A percentile compares a stretch with the other conserved stretches of the same genome.
phyloP scores from a whole-genome alignment of 257 asterid genomes.

The Fraxinus americana region DNA sequence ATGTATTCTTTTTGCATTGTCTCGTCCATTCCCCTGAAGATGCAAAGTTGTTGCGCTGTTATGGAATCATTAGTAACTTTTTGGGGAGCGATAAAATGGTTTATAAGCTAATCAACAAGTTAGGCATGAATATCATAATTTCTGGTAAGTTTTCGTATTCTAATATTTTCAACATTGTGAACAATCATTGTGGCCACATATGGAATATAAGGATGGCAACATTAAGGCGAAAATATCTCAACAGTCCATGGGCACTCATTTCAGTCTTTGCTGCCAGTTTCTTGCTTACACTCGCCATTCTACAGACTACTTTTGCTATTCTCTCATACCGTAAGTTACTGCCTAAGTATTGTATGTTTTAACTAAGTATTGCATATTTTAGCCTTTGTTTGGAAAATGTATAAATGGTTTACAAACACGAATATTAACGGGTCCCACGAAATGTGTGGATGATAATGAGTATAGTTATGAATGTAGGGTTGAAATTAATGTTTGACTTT shows the following conservation, averaged over 20 bases:
- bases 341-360: too few relatives aligned
- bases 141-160: background rate
- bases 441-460: too few relatives aligned
- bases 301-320: slow-evolving; percentile 18
- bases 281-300: slow-evolving; percentile 9
- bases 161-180: background rate
- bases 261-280: slow-evolving; percentile 19
- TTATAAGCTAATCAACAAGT: background rate
- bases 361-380: too few relatives aligned
- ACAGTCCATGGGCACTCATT: slow-evolving; percentile 25
- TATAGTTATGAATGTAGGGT: too few relatives aligned
- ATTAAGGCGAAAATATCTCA: slow-evolving; percentile 24
- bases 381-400: too few relatives aligned
- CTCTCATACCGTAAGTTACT: slow-evolving; percentile 30
- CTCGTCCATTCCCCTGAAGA: slow-evolving; percentile 6
- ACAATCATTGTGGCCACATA: background rate
- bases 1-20: slow-evolving; percentile 12
- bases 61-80: slow-evolving; percentile 10
- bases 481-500: too few relatives aligned
- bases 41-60: slow-evolving; percentile 1
- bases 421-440: too few relatives aligned
- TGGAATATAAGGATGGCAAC: slow-evolving; percentile 17
- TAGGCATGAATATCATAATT: slow-evolving; percentile 6
- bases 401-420: too few relatives aligned
- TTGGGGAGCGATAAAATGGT: slow-evolving; percentile 20